These are phyloP conservation scores for Trichoderma pleuroti DNA, from an alignment of 2,329 filamentous ascomycete species.

Conservation along the genomic window DNA sequence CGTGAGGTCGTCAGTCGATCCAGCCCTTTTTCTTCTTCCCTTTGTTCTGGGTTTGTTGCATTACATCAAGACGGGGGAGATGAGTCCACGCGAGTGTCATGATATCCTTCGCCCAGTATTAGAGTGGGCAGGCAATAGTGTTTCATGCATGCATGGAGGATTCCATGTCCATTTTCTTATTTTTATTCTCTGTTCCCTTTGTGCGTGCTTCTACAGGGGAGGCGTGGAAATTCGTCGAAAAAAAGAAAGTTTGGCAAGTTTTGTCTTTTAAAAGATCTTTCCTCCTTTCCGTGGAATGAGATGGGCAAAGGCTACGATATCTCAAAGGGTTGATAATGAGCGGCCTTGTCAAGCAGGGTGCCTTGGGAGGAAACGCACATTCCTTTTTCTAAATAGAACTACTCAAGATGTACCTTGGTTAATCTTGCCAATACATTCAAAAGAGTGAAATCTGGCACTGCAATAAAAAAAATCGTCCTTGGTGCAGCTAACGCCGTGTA, in stretches of 20 bases:
- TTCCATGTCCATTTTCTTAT: not conserved
- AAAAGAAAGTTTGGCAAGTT: not conserved
- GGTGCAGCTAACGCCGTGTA: not conserved
- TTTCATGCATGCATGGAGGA: slow-evolving; percentile 5
- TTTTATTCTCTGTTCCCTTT: not conserved
- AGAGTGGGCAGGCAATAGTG: not conserved
- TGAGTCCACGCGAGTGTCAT: slow-evolving; percentile 15
- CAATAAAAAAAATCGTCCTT: not conserved
- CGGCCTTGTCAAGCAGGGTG: not conserved
- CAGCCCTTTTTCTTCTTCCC: not conserved
- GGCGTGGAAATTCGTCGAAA: not conserved
- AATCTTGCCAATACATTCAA: not conserved
- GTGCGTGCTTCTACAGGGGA: not conserved
- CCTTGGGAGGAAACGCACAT: not conserved
- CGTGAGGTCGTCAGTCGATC: not conserved
- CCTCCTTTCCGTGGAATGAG: not conserved
- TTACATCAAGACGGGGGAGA: slow-evolving; percentile 8
- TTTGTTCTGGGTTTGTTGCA: not conserved
- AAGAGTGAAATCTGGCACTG: not conserved
- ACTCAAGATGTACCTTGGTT: not conserved
- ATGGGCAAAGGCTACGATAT: not conserved
- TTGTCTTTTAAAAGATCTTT: not conserved
- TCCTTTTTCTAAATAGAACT: not conserved
- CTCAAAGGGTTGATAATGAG: not conserved
- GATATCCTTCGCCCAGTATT: not conserved